Conservation (phyloP, 2,329 filamentous ascomycete species). For the Fragosphaeria purpurea region DNA sequence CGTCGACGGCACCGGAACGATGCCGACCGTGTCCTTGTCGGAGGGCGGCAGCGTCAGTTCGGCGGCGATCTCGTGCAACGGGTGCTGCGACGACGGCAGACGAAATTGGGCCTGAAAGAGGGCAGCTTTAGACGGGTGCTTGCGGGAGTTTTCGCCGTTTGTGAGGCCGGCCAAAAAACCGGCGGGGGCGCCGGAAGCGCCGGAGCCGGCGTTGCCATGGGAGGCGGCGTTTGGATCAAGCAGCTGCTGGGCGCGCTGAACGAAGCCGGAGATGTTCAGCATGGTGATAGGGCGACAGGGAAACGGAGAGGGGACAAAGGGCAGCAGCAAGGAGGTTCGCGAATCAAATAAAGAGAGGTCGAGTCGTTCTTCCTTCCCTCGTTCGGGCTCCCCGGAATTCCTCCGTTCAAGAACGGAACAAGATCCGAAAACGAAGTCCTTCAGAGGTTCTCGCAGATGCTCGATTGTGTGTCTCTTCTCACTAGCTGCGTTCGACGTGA, state of each 20-base stretch:
- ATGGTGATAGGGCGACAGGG: constrained; percentile 22
- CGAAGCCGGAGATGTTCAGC: constrained; percentile 64
- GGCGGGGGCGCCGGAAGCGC: constrained; percentile 10
- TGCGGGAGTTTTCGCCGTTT: constrained; percentile 50
- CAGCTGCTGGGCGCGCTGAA: constrained; percentile 90
- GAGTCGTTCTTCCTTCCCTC: too few species aligned
- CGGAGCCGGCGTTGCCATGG: constrained; percentile 1
- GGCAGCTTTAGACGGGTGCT: constrained; percentile 76
- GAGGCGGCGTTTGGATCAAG: constrained; percentile 77
- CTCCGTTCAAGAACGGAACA: too few species aligned
- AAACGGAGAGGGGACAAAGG: background rate
- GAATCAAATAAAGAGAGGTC: background rate
- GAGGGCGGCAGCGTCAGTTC: constrained; percentile 72
- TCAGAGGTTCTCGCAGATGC: too few species aligned
- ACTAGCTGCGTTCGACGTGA: too few species aligned
- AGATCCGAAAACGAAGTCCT: too few species aligned
- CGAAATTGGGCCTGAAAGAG: constrained; percentile 96
- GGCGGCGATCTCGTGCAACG: constrained; percentile 90
- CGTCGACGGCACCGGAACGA: constrained; percentile 2
- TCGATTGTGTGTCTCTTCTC: too few species aligned
- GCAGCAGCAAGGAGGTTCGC: background rate
- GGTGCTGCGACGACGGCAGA: constrained; percentile 82
- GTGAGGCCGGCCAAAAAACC: constrained; percentile 35
- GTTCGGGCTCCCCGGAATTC: too few species aligned
- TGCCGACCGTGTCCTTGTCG: constrained; percentile 20